Percentiles rank a stretch among this genome's conserved stretches.
Evolutionary conservation across 306 rosid species (phyloP).

Genomic region (Cucurbita ficifolia): DNA sequence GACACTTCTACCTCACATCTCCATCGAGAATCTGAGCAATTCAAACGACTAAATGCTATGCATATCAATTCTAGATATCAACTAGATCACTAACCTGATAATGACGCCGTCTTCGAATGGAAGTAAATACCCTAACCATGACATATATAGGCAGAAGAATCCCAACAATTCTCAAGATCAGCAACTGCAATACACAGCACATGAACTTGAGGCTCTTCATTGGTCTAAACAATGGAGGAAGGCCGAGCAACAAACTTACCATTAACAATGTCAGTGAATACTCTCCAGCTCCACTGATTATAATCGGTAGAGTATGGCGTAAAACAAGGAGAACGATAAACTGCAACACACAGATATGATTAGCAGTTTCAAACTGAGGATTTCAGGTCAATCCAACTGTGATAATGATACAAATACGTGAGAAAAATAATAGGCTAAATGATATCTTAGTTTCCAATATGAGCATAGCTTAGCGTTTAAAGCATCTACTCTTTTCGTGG

Average conservation of each 20-base stretch:
- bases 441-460: background rate
- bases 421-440: background rate
- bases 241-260: conserved; percentile 20
- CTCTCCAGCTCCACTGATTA: conserved; percentile 39
- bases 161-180: conserved; percentile 42
- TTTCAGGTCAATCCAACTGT: background rate
- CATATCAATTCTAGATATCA: background rate
- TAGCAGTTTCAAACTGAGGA: background rate
- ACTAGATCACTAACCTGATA: conserved; percentile 28
- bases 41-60: background rate
- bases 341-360: conserved; percentile 27
- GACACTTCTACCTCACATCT: background rate
- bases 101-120: conserved; percentile 33
- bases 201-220: background rate
- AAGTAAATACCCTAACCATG: conserved; percentile 37
- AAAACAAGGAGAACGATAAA: conserved; percentile 51
- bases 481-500: background rate
- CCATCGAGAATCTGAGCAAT: background rate
- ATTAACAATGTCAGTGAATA: conserved; percentile 31
- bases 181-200: conserved; percentile 28
- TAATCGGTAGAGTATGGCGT: conserved; percentile 53
- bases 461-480: background rate
- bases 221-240: background rate
- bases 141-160: conserved; percentile 44
- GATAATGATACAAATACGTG: background rate